These are phyloP conservation scores for Meyerozyma sp. DNA, from an alignment of 1,139 yeast genomes.

Conservation along the genomic window DNA sequence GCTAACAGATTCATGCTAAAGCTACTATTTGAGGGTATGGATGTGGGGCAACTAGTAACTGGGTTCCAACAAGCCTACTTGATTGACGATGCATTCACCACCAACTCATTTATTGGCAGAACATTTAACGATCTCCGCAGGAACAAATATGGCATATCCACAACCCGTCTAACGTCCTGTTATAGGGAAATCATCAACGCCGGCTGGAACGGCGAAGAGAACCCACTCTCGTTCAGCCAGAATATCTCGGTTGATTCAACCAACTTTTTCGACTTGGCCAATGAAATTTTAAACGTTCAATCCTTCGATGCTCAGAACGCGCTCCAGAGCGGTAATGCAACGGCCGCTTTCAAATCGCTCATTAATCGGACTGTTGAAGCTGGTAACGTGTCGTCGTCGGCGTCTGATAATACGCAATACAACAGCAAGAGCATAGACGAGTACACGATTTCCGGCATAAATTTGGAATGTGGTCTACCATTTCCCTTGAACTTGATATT, in stretches of 20 bases:
- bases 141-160: slow-evolving; percentile 26
- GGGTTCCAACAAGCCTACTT: slow-evolving; percentile 53
- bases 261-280: slow-evolving; percentile 53
- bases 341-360: slow-evolving; percentile 28
- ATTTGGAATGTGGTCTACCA: slow-evolving; percentile 66
- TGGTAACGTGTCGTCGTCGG: slow-evolving; percentile 6
- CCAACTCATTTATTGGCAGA: slow-evolving; percentile 38
- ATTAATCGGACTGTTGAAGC: slow-evolving; percentile 35
- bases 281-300: slow-evolving; percentile 57
- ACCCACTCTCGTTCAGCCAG: slow-evolving; percentile 10
- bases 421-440: slow-evolving; percentile 36
- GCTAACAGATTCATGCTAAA: slow-evolving; percentile 64
- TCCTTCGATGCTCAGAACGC: slow-evolving; percentile 59
- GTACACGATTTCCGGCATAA: slow-evolving; percentile 38
- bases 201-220: slow-evolving; percentile 2
- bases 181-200: slow-evolving; percentile 14
- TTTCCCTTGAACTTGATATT: slow-evolving; percentile 81
- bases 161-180: slow-evolving; percentile 22
- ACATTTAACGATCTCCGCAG: slow-evolving; percentile 31
- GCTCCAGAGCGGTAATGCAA: slow-evolving; percentile 32
- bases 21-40: slow-evolving; percentile 57
- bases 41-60: slow-evolving; percentile 42
- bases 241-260: slow-evolving; percentile 28
- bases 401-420: neutral
- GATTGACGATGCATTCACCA: slow-evolving; percentile 39